phyloP scores from a whole-genome alignment of 345 rosid species.

The Hypericum androsaemum region DNA sequence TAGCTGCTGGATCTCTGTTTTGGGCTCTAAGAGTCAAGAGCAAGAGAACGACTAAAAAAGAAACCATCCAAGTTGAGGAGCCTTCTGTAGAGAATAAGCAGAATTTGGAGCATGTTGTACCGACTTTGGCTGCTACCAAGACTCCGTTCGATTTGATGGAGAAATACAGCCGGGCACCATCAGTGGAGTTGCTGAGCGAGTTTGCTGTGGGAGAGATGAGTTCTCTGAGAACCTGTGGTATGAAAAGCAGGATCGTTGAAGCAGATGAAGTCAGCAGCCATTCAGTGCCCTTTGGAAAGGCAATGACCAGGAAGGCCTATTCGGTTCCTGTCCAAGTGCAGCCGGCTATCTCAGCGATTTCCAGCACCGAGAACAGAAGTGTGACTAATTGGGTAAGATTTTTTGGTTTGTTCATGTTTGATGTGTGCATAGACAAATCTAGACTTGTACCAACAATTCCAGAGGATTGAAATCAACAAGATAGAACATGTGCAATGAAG shows the following conservation, averaged over 20 bases:
- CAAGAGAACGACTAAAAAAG: slow-evolving; percentile 5
- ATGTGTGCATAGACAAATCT: too few species aligned
- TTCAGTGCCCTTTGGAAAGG: slow-evolving; percentile 18
- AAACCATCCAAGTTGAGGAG: background rate
- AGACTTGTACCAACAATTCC: too few species aligned
- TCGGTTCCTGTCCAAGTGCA: slow-evolving; percentile 11
- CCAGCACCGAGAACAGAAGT: slow-evolving; percentile 14
- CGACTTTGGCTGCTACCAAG: slow-evolving; percentile 1
- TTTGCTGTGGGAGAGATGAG: slow-evolving; percentile 29
- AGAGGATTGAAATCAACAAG: too few species aligned
- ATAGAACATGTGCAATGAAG: too few species aligned
- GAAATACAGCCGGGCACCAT: slow-evolving; percentile 25
- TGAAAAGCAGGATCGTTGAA: slow-evolving; percentile 14
- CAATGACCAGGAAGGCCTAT: slow-evolving; percentile 7
- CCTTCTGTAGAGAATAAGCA: slow-evolving; percentile 6
- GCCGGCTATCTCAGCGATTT: slow-evolving; percentile 13
- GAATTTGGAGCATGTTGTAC: background rate
- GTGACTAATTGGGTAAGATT: slow-evolving; percentile 15
- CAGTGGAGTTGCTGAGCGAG: slow-evolving; percentile 40
- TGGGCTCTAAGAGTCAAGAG: slow-evolving; percentile 10
- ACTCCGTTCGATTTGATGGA: slow-evolving; percentile 7
- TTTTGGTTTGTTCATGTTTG: background rate
- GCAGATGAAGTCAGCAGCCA: slow-evolving; percentile 20
- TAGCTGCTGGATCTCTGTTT: slow-evolving; percentile 13
- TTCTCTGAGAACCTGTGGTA: slow-evolving; percentile 14